Conservation (phyloP, 2,329 filamentous ascomycete genomes). For the Penicillium rolfsii region DNA sequence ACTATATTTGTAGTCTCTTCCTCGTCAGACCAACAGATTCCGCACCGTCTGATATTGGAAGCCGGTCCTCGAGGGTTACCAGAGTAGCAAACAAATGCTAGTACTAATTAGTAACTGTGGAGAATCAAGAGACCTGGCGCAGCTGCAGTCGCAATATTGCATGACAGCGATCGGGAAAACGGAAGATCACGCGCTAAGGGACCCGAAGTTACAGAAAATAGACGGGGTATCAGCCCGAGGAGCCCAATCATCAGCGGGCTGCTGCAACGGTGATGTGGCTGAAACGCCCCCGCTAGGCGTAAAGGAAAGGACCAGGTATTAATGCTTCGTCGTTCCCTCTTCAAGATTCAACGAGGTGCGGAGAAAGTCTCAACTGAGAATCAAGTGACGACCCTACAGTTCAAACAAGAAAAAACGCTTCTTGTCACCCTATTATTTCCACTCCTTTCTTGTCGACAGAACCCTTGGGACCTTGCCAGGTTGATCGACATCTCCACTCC, state of each 20-base stretch:
- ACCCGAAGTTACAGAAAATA: neutral
- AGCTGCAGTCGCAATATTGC: neutral
- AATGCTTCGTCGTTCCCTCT: neutral
- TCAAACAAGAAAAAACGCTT: neutral
- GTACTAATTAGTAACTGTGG: neutral
- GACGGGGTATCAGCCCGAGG: neutral
- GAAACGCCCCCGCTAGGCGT: constrained; percentile 7
- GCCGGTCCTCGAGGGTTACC: neutral
- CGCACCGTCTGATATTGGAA: neutral
- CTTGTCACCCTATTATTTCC: neutral
- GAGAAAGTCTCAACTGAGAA: no score
- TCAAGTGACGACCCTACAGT: neutral
- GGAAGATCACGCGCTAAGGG: neutral
- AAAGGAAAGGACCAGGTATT: neutral
- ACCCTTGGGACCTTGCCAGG: neutral
- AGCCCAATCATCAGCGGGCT: constrained; percentile 10
- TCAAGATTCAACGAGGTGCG: no score
- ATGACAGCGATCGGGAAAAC: neutral
- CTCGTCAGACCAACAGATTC: neutral
- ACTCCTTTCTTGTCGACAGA: neutral
- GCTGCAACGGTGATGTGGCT: constrained; percentile 7
- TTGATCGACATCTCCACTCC: neutral
- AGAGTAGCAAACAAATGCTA: neutral
- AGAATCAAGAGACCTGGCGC: neutral
- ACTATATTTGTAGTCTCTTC: neutral